Conservation (phyloP, 192 early-diverging fungal species). For the Coemansia sp. region DNA sequence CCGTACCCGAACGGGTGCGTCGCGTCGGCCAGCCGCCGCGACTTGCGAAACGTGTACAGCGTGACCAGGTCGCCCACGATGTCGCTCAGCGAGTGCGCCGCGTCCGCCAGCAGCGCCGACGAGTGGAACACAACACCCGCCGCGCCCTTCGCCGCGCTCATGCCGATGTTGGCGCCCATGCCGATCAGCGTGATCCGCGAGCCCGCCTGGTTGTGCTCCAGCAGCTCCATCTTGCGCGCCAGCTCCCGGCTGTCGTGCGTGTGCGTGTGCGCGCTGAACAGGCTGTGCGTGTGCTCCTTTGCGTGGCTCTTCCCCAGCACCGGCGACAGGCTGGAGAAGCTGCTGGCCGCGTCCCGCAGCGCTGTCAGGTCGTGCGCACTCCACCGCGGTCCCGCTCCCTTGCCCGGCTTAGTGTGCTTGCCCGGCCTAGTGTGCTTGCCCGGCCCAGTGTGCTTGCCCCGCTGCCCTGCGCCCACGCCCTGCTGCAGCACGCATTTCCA, state of each 20-base stretch:
- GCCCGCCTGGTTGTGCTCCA: conserved; percentile 56
- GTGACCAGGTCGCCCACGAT: conserved; percentile 75
- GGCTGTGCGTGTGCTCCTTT: conserved; percentile 1
- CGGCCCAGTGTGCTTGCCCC: conserved; percentile 14
- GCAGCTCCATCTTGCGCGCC: conserved; percentile 32
- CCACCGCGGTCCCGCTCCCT: too few relatives aligned
- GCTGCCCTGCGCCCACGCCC: background rate
- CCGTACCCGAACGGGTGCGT: conserved; percentile 72
- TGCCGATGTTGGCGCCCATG: conserved; percentile 61
- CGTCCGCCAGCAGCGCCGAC: conserved; percentile 77
- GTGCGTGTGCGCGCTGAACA: background rate
- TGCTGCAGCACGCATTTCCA: background rate
- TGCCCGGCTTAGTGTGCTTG: too few relatives aligned
- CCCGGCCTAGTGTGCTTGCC: conserved; percentile 6
- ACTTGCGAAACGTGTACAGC: conserved; percentile 71
- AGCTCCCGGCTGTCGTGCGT: conserved; percentile 12
- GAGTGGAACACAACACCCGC: conserved; percentile 71
- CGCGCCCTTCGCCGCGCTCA: conserved; percentile 62
- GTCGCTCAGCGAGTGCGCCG: conserved; percentile 77
- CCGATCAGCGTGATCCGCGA: conserved; percentile 67
- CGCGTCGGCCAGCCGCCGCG: conserved; percentile 59
- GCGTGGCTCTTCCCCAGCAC: conserved; percentile 3
- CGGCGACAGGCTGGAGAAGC: too few relatives aligned
- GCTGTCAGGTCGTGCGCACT: too few relatives aligned
- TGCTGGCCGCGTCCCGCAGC: too few relatives aligned